A percentile compares a stretch with the other conserved stretches of the same genome.
These are phyloP conservation scores for Candida khao-thaluensis DNA, from an alignment of 805 yeast genomes.

Conservation along the genomic window DNA sequence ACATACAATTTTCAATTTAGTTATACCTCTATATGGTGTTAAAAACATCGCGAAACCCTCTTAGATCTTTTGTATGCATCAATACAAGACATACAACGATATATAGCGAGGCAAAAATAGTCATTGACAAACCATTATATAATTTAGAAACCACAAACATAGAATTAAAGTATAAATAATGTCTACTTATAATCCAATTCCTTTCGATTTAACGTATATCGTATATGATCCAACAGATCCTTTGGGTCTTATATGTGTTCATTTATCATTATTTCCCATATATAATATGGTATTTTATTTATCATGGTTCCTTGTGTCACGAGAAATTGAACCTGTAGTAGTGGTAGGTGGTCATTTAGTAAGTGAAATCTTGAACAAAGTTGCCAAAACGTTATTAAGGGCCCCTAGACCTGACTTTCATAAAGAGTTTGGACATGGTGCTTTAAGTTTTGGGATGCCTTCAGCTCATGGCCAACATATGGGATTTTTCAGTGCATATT, in stretches of 20 bases:
- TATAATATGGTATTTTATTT: constrained; percentile 73
- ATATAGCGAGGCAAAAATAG: too few relatives aligned
- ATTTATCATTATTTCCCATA: constrained; percentile 79
- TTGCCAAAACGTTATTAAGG: constrained; percentile 60
- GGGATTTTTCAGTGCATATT: constrained; percentile 75
- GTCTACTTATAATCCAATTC: constrained; percentile 36
- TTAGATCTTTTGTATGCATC: too few relatives aligned
- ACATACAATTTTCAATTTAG: too few relatives aligned
- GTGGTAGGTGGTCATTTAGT: constrained; percentile 83
- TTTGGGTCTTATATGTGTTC: constrained; percentile 61
- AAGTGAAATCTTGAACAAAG: constrained; percentile 70
- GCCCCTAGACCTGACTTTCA: constrained; percentile 74
- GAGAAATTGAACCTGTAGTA: constrained; percentile 84
- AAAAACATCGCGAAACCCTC: too few relatives aligned
- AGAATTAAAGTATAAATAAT: too few relatives aligned
- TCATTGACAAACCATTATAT: too few relatives aligned
- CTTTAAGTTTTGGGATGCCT: constrained; percentile 86
- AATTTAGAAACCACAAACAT: too few relatives aligned
- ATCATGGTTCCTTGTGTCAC: constrained; percentile 76
- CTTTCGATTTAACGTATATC: constrained; percentile 86
- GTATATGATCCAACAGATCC: constrained; percentile 68
- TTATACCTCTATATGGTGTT: too few relatives aligned
- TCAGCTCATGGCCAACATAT: constrained; percentile 95
- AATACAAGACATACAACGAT: too few relatives aligned
- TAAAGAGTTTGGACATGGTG: constrained; percentile 43